These are phyloP conservation scores for Phaeotremella fagi DNA, from an alignment of 768 basidiomycete genomes.

Conservation along the genomic window DNA sequence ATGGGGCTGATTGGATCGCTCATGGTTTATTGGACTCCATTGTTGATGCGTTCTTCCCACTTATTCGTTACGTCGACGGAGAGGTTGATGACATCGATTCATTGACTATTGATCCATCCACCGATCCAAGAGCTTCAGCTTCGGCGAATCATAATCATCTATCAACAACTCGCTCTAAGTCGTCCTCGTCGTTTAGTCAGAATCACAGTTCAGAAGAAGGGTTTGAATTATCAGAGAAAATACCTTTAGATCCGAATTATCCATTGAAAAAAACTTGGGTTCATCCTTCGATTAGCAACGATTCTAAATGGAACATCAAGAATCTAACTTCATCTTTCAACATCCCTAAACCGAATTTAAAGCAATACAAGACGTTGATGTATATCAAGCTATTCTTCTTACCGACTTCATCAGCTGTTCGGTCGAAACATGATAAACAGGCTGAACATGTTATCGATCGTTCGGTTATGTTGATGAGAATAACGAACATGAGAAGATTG, in stretches of 20 bases:
- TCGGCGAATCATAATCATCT: neutral
- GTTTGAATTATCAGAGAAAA: conserved; percentile 29
- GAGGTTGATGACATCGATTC: conserved; percentile 76
- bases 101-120: conserved; percentile 55
- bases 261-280: neutral
- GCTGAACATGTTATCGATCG: conserved; percentile 37
- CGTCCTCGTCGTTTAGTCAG: neutral
- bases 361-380: conserved; percentile 2
- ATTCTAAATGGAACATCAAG: neutral
- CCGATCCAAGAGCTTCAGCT: conserved; percentile 15
- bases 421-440: conserved; percentile 16
- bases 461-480: conserved; percentile 61
- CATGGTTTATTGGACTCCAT: conserved; percentile 88
- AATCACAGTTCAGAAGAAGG: neutral
- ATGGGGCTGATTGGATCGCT: conserved; percentile 72
- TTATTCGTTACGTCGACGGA: conserved; percentile 70
- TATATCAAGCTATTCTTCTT: conserved; percentile 41
- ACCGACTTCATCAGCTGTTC: conserved; percentile 29
- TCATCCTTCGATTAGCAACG: neutral
- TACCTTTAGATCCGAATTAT: too few species aligned
- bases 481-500: conserved; percentile 70
- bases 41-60: conserved; percentile 80
- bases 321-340: neutral
- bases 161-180: neutral
- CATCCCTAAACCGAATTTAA: neutral